phyloP scores from a whole-genome alignment of 805 yeast genomes.

The Zygosaccharomyces rouxii region DNA sequence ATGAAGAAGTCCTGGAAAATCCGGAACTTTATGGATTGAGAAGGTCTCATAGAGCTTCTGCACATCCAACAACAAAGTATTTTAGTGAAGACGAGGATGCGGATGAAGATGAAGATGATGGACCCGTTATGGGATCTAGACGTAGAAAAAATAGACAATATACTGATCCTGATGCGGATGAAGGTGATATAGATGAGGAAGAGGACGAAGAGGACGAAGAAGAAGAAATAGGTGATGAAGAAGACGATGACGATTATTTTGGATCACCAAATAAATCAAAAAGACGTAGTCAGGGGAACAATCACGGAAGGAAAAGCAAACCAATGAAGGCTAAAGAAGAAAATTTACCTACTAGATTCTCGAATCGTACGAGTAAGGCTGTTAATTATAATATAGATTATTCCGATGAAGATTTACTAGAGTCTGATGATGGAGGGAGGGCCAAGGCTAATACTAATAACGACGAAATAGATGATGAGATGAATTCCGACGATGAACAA shows the following conservation, averaged over 20 bases:
- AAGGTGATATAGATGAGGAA: constrained; percentile 24
- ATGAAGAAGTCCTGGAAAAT: constrained; percentile 55
- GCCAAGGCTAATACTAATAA: not conserved
- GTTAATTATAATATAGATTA: constrained; percentile 75
- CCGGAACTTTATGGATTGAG: constrained; percentile 84
- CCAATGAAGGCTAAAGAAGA: constrained; percentile 10
- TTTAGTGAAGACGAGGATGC: constrained; percentile 25
- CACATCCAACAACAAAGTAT: constrained; percentile 30
- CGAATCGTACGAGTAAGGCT: constrained; percentile 59
- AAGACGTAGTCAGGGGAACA: constrained; percentile 4
- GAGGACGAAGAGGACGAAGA: constrained; percentile 33
- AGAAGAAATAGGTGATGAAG: constrained; percentile 16
- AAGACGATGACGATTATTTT: constrained; percentile 22
- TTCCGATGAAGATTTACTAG: constrained; percentile 45
- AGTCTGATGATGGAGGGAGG: constrained; percentile 29
- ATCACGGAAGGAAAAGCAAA: constrained; percentile 17
- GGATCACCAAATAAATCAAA: constrained; percentile 14
- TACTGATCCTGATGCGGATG: constrained; percentile 26
- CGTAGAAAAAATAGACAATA: constrained; percentile 22
- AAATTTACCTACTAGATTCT: constrained; percentile 62
- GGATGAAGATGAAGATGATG: constrained; percentile 33
- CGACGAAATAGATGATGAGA: constrained; percentile 18
- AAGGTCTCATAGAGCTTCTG: constrained; percentile 63
- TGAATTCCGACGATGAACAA: constrained; percentile 18
- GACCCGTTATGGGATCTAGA: constrained; percentile 14